Conservation (phyloP, 805 yeast genomes). For the Citeromyces matritensis region DNA sequence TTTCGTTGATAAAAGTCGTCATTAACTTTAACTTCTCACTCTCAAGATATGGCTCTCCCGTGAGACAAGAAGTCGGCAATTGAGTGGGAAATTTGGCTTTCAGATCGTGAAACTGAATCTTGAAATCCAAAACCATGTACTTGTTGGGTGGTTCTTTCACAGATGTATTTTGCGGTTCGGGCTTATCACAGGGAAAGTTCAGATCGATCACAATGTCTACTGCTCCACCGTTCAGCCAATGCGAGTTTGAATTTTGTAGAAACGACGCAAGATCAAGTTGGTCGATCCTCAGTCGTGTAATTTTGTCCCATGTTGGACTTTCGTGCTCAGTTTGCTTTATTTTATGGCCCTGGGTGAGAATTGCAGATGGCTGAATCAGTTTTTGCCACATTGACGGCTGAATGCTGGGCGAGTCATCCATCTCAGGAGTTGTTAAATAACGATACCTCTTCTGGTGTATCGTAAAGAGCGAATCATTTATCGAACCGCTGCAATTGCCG, state of each 20-base stretch:
- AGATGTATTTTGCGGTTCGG: not conserved
- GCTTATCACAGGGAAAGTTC: conserved; percentile 41
- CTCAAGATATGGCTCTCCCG: conserved; percentile 39
- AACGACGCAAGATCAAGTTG: conserved; percentile 17
- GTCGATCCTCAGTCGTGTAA: conserved; percentile 27
- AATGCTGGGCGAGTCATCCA: too few species aligned
- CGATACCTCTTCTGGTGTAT: too few species aligned
- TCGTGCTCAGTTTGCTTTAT: too few species aligned
- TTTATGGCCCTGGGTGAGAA: too few species aligned
- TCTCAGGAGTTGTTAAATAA: too few species aligned
- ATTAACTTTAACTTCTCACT: conserved; percentile 46
- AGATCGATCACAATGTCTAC: conserved; percentile 61
- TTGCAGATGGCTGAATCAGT: too few species aligned
- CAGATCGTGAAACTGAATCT: conserved; percentile 46
- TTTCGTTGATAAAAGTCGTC: conserved; percentile 43
- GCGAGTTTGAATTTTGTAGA: conserved; percentile 27
- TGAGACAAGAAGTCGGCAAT: conserved; percentile 32
- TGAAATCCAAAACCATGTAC: conserved; percentile 56
- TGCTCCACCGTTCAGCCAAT: conserved; percentile 61
- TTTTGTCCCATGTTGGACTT: conserved; percentile 34
- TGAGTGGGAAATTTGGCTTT: conserved; percentile 37
- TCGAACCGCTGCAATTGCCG: conserved; percentile 74
- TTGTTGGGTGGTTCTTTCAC: conserved; percentile 16
- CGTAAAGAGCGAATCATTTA: conserved; percentile 87
- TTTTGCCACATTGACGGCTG: too few species aligned